Evolutionary conservation across 805 yeast genomes (phyloP).

Genomic region (Torulaspora indica): DNA sequence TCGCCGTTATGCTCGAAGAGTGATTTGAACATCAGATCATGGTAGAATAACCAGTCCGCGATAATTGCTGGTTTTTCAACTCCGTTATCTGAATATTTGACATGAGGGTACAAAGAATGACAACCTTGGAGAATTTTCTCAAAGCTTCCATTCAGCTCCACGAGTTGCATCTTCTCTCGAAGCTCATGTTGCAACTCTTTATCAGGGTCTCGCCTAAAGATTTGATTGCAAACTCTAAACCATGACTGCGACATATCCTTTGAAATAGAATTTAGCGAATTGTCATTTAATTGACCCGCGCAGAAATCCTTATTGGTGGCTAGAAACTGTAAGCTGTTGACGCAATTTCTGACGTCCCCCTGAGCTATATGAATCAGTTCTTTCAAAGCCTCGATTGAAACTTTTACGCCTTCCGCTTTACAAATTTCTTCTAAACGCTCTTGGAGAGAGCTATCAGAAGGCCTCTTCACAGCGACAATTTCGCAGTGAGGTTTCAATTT

Average conservation of each 20-base stretch:
- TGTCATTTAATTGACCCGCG: slow-evolving; percentile 9
- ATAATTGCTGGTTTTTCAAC: slow-evolving; percentile 54
- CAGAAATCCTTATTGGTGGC: slow-evolving; percentile 20
- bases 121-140: slow-evolving; percentile 71
- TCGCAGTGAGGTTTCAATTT: slow-evolving; percentile 71
- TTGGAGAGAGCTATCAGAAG: slow-evolving; percentile 45
- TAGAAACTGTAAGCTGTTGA: slow-evolving; percentile 73
- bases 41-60: slow-evolving; percentile 72
- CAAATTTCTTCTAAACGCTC: slow-evolving; percentile 51
- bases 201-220: slow-evolving; percentile 53
- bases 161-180: slow-evolving; percentile 41
- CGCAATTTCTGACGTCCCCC: slow-evolving; percentile 80
- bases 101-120: slow-evolving; percentile 58
- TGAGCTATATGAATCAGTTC: slow-evolving; percentile 67
- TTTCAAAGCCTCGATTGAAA: slow-evolving; percentile 50
- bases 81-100: slow-evolving; percentile 61
- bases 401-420: slow-evolving; percentile 46
- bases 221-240: slow-evolving; percentile 57
- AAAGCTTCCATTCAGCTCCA: slow-evolving; percentile 45
- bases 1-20: slow-evolving; percentile 43
- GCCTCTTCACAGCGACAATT: slow-evolving; percentile 58
- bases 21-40: slow-evolving; percentile 51
- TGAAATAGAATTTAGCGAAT: slow-evolving; percentile 26
- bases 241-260: slow-evolving; percentile 66
- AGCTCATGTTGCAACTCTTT: slow-evolving; percentile 46